phyloP scores from a whole-genome alignment of 306 rosid genomes.

The Corylus heterophylla region DNA sequence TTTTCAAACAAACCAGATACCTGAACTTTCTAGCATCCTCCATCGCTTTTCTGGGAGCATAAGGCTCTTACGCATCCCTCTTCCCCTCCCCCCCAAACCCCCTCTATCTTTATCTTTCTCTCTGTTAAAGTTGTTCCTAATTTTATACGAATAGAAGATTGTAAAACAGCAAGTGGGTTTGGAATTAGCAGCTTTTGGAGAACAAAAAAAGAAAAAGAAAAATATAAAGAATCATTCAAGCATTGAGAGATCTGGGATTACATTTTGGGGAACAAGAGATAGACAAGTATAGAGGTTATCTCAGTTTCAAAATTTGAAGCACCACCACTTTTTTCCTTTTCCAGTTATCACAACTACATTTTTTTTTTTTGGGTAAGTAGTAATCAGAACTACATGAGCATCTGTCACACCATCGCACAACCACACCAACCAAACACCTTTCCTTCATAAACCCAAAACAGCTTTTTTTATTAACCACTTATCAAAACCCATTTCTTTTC shows the following conservation, averaged over 20 bases:
- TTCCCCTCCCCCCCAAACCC: background rate
- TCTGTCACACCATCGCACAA: background rate
- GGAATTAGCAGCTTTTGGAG: background rate
- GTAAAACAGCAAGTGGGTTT: too few species aligned
- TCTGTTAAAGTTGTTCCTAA: background rate
- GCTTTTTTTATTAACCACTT: background rate
- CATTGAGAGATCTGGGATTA: background rate
- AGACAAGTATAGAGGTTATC: background rate
- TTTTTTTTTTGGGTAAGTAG: too few species aligned
- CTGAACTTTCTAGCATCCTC: background rate
- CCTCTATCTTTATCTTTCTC: background rate
- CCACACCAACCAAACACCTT: background rate
- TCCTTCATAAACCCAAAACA: background rate
- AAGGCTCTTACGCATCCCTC: background rate
- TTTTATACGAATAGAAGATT: background rate
- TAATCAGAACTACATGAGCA: background rate
- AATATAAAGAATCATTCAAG: background rate
- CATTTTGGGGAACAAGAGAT: background rate
- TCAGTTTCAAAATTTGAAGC: background rate
- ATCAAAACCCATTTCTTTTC: background rate
- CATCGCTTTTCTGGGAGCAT: background rate
- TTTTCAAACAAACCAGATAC: background rate
- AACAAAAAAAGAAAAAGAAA: background rate
- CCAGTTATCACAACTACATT: background rate
- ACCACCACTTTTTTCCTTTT: background rate